Percentiles rank a stretch among this genome's conserved stretches.
Evolutionary conservation across 1,139 yeast genomes (phyloP).

Genomic region (Suhomyces bolitotheri): DNA sequence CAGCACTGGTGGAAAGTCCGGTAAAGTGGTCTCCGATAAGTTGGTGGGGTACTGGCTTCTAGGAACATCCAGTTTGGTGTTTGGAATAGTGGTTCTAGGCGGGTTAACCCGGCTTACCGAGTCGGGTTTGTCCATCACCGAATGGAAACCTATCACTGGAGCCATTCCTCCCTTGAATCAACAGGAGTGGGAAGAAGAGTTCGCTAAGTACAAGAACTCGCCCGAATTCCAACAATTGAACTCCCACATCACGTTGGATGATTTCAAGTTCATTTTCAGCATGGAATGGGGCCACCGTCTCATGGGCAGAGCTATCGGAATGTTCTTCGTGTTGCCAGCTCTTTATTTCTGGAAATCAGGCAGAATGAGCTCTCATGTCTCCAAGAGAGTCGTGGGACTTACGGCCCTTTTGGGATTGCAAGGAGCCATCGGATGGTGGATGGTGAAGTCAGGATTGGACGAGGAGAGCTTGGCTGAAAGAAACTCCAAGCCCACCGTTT

Average conservation of each 20-base stretch:
- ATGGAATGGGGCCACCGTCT: constrained; percentile 99
- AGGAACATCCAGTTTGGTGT: constrained; percentile 87
- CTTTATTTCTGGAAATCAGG: constrained; percentile 70
- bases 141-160: constrained; percentile 98
- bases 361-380: constrained; percentile 68
- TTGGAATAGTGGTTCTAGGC: constrained; percentile 95
- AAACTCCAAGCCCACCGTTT: constrained; percentile 89
- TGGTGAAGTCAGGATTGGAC: constrained; percentile 96
- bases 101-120: constrained; percentile 95
- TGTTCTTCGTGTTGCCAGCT: constrained; percentile 81
- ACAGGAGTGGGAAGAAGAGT: constrained; percentile 83
- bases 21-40: constrained; percentile 38
- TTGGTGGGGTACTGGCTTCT: constrained; percentile 85
- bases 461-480: constrained; percentile 76
- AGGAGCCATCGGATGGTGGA: constrained; percentile 99
- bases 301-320: constrained; percentile 88
- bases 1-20: constrained; percentile 6
- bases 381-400: constrained; percentile 67
- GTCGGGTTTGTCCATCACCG: constrained; percentile 93
- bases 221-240: constrained; percentile 92
- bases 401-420: constrained; percentile 83
- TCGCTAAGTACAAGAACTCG: constrained; percentile 73
- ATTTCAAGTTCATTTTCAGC: constrained; percentile 88
- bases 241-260: constrained; percentile 87
- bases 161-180: constrained; percentile 82